Conservation (phyloP, 2,329 filamentous ascomycete species). For the Fusarium sp. region DNA sequence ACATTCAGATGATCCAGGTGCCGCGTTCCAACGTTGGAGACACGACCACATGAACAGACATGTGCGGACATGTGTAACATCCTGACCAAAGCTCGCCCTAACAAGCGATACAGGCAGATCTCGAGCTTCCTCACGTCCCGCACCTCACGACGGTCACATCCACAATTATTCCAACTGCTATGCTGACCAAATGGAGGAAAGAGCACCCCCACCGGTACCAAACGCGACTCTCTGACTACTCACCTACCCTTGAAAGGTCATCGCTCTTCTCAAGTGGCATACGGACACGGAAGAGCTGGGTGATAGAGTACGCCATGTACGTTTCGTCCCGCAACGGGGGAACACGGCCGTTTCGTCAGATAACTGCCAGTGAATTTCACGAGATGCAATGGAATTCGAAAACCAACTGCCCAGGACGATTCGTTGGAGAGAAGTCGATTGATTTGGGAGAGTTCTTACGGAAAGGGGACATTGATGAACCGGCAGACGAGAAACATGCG, state of each 20-base stretch:
- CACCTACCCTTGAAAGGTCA: slow-evolving; percentile 26
- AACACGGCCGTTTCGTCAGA: slow-evolving; percentile 51
- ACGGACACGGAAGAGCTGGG: slow-evolving; percentile 54
- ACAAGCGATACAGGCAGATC: slow-evolving; percentile 49
- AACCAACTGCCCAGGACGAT: slow-evolving; percentile 44
- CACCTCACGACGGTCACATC: slow-evolving; percentile 59
- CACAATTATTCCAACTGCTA: slow-evolving; percentile 54
- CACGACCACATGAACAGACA: slow-evolving; percentile 58
- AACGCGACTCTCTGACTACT: slow-evolving; percentile 55
- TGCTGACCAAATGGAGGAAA: slow-evolving; percentile 51
- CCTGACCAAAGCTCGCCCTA: background rate
- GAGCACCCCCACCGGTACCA: slow-evolving; percentile 53
- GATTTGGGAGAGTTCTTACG: slow-evolving; percentile 26
- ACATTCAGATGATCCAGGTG: slow-evolving; percentile 57
- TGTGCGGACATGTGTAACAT: slow-evolving; percentile 42
- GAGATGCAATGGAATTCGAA: slow-evolving; percentile 54
- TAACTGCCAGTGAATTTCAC: slow-evolving; percentile 54
- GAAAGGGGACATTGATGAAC: background rate
- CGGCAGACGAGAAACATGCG: background rate
- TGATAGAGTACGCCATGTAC: slow-evolving; percentile 57
- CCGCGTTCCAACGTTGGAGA: slow-evolving; percentile 60
- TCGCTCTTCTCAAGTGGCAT: slow-evolving; percentile 41
- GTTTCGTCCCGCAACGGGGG: slow-evolving; percentile 53
- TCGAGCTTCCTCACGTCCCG: slow-evolving; percentile 60
- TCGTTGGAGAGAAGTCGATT: slow-evolving; percentile 49